Evolutionary conservation across 331 rosid genomes (phyloP), one percentile per base, ranked within the genome.

Genomic region (Stylosanthes scabra): DNA sequence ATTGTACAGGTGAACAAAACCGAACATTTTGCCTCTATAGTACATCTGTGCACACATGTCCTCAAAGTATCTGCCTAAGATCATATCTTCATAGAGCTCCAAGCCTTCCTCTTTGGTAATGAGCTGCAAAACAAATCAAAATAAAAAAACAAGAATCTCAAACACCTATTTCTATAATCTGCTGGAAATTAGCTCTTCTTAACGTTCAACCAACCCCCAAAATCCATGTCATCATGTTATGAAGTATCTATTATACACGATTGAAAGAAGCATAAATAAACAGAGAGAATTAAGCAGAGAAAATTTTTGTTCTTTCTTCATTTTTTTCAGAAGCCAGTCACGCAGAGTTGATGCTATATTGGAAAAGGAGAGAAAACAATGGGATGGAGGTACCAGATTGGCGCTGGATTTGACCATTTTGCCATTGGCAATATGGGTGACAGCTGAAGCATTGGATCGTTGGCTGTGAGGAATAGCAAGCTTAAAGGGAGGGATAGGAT

Each of bases 31-130:
- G 34, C 97, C 97, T 71, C 97, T 76, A 74, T 92, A 92, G 78
- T 92, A 92, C 97, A 92, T 92, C 89, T 92, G 96, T 54, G 97
- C 97, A 79, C 97, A 92, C 97, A 88, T 92, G 75, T 90, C 98
- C 78, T 92, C 98, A 72, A 93, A 93, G 71, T 76, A 12, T 78
- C 98, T 86, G 41, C 98, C 98, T 72, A 90, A 86, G n/a, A 86
- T 9, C 98, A 93, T 87, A 85, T 93, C 98, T 80, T 93, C 98
- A 50, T 86, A 93, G 20, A 93, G 74, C 82, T 47, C 89, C 90
- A 93, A 83, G 11, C 96, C 93, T 74, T 90, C 98, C 76, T 88
- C 92, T 73, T 80, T 93, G 1, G 98, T 87, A 42, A 93, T 88
- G 75, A 93, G 89, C 98, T 90, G 83, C 49, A 74, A 50, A 57